Conservation (phyloP, 441 rosid species). For the Populus trichocarpa region DNA sequence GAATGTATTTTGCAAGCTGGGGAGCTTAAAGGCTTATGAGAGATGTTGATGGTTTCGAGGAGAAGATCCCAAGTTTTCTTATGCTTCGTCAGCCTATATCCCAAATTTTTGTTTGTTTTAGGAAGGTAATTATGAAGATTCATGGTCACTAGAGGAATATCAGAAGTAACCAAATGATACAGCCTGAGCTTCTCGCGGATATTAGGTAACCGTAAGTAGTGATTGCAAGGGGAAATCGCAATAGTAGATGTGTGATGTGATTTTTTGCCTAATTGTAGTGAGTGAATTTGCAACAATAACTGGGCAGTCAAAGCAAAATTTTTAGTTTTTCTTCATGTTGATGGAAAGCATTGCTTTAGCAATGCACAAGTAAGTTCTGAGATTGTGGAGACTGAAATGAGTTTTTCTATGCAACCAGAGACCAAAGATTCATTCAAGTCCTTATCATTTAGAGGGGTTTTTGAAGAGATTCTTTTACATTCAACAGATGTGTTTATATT, state of each 20-base stretch:
- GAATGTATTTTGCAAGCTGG: background rate
- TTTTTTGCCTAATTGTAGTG: background rate
- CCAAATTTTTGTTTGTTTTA: background rate
- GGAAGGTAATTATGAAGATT: background rate
- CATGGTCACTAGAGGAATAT: background rate
- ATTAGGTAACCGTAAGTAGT: background rate
- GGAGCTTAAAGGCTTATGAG: background rate
- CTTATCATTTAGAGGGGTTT: background rate
- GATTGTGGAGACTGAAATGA: too few relatives aligned
- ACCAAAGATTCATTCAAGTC: background rate
- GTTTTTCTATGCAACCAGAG: background rate
- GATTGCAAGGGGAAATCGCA: background rate
- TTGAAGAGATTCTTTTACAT: background rate
- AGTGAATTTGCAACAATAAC: background rate
- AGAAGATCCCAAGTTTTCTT: background rate
- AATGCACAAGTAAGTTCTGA: background rate
- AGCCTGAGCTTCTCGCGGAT: background rate
- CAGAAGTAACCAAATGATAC: background rate
- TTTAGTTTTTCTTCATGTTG: background rate
- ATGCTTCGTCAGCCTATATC: background rate
- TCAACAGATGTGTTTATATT: background rate
- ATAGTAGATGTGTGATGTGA: background rate
- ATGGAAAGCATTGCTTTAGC: background rate
- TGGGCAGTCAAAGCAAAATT: background rate
- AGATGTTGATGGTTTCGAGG: background rate